phyloP scores from a whole-genome alignment of 2,329 filamentous ascomycete genomes.

The Penicillium freii region DNA sequence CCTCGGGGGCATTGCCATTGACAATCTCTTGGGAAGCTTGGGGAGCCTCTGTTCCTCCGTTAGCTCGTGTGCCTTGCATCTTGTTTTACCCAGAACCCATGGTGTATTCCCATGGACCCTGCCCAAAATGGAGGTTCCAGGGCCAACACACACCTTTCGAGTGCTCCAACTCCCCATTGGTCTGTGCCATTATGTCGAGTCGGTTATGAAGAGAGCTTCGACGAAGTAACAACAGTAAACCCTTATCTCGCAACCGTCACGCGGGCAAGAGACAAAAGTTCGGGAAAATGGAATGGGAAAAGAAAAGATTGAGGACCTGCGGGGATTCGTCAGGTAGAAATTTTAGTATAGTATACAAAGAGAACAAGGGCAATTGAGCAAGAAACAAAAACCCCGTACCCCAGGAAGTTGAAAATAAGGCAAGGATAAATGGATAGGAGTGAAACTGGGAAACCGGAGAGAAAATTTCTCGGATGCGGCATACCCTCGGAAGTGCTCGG shows the following conservation, averaged over 20 bases:
- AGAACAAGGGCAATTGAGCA: slow-evolving; percentile 33
- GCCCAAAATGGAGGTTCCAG: slow-evolving; percentile 7
- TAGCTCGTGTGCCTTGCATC: slow-evolving; percentile 6
- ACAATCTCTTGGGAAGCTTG: slow-evolving; percentile 29
- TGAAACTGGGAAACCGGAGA: slow-evolving; percentile 31
- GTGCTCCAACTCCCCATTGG: slow-evolving; percentile 41
- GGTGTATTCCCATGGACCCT: slow-evolving; percentile 10
- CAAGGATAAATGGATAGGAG: slow-evolving; percentile 21
- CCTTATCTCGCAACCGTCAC: slow-evolving; percentile 23
- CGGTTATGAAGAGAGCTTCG: slow-evolving; percentile 16
- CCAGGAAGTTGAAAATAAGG: slow-evolving; percentile 30
- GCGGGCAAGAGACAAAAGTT: slow-evolving; percentile 17
- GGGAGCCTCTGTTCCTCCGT: slow-evolving; percentile 32
- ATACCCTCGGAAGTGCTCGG: slow-evolving; percentile 43
- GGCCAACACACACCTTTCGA: slow-evolving; percentile 36
- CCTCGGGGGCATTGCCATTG: slow-evolving; percentile 38
- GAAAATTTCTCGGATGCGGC: slow-evolving; percentile 46
- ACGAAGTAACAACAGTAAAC: slow-evolving; percentile 19
- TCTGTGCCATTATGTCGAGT: slow-evolving; percentile 38
- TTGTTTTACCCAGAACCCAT: slow-evolving; percentile 5
- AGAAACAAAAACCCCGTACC: slow-evolving; percentile 35
- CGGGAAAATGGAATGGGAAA: slow-evolving; percentile 12
- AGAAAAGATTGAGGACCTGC: slow-evolving; percentile 22
- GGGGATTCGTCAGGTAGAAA: slow-evolving; percentile 18
- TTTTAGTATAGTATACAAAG: slow-evolving; percentile 34